A percentile compares a stretch with the other conserved stretches of the same genome.
Conservation (phyloP, 257 asterid species). For the Primulina huaijiensis region DNA sequence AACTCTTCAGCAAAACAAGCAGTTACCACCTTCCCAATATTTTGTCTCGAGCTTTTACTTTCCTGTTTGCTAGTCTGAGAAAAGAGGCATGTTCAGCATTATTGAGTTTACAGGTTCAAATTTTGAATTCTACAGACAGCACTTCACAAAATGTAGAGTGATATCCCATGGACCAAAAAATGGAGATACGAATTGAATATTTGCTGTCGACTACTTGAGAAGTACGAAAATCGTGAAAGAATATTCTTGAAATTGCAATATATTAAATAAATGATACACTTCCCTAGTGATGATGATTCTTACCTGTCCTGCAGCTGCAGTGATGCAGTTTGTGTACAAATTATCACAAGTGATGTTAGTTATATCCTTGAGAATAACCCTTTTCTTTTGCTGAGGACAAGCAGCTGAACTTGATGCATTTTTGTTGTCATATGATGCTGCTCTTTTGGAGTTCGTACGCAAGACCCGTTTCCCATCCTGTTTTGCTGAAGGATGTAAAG, state of each 20-base stretch:
- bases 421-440: slow-evolving; percentile 47
- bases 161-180: neutral
- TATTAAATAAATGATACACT: slow-evolving; percentile 6
- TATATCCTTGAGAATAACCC: slow-evolving; percentile 82
- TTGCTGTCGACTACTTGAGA: neutral
- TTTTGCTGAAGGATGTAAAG: slow-evolving; percentile 54
- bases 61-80: slow-evolving; percentile 41
- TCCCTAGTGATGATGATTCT: slow-evolving; percentile 11
- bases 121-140: slow-evolving; percentile 1
- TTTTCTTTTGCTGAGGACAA: slow-evolving; percentile 53
- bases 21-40: slow-evolving; percentile 43
- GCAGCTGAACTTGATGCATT: slow-evolving; percentile 33
- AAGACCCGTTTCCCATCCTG: slow-evolving; percentile 43
- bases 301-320: slow-evolving; percentile 55
- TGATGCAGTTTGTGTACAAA: slow-evolving; percentile 43
- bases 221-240: slow-evolving; percentile 5
- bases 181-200: slow-evolving; percentile 1
- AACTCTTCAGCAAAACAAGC: slow-evolving; percentile 34
- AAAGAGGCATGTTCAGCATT: slow-evolving; percentile 11
- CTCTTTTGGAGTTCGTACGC: slow-evolving; percentile 58
- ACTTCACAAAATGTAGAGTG: neutral
- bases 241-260: slow-evolving; percentile 9
- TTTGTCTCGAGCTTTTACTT: slow-evolving; percentile 37
- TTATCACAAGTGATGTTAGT: slow-evolving; percentile 58
- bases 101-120: slow-evolving; percentile 5